phyloP scores from a whole-genome alignment of 768 basidiomycete species.

The Lentinula edodes region DNA sequence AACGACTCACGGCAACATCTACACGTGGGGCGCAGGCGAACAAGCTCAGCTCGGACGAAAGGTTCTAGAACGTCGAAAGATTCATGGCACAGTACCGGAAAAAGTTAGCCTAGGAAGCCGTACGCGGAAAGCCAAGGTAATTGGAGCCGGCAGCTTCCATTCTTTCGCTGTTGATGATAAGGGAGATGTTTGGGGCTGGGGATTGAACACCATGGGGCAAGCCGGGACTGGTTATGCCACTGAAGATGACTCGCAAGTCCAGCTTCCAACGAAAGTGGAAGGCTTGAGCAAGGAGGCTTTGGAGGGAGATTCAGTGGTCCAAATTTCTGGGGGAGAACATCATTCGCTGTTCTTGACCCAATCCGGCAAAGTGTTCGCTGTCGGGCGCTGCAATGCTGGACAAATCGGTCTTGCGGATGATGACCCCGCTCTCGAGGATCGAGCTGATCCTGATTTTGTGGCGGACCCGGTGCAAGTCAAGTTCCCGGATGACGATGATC shows the following conservation, averaged over 20 bases:
- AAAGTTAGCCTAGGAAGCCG: slow-evolving; percentile 72
- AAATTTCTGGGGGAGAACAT: slow-evolving; percentile 81
- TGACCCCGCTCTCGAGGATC: slow-evolving; percentile 58
- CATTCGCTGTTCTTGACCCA: slow-evolving; percentile 88
- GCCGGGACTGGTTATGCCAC: slow-evolving; percentile 54
- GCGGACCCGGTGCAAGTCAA: slow-evolving; percentile 57
- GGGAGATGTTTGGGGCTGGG: slow-evolving; percentile 92
- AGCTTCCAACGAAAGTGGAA: slow-evolving; percentile 58
- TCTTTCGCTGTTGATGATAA: slow-evolving; percentile 86
- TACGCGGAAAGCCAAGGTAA: slow-evolving; percentile 47
- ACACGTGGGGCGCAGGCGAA: slow-evolving; percentile 88
- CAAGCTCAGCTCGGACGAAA: slow-evolving; percentile 89
- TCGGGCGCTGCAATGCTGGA: slow-evolving; percentile 78
- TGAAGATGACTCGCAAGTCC: slow-evolving; percentile 46
- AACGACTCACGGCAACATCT: slow-evolving; percentile 83
- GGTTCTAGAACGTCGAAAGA: slow-evolving; percentile 82
- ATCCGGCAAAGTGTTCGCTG: slow-evolving; percentile 79
- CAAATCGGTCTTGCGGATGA: slow-evolving; percentile 78
- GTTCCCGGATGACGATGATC: slow-evolving; percentile 62
- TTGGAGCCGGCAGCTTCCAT: slow-evolving; percentile 82
- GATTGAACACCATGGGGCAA: slow-evolving; percentile 89
- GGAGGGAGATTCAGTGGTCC: slow-evolving; percentile 53
- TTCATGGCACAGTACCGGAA: slow-evolving; percentile 86
- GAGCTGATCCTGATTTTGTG: slow-evolving; percentile 53
- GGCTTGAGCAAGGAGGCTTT: slow-evolving; percentile 59